Percentiles rank a stretch among this genome's conserved stretches.
Evolutionary conservation across 2,329 filamentous ascomycete genomes (phyloP).

Genomic region (Nannizziopsis arthrosporioides): DNA sequence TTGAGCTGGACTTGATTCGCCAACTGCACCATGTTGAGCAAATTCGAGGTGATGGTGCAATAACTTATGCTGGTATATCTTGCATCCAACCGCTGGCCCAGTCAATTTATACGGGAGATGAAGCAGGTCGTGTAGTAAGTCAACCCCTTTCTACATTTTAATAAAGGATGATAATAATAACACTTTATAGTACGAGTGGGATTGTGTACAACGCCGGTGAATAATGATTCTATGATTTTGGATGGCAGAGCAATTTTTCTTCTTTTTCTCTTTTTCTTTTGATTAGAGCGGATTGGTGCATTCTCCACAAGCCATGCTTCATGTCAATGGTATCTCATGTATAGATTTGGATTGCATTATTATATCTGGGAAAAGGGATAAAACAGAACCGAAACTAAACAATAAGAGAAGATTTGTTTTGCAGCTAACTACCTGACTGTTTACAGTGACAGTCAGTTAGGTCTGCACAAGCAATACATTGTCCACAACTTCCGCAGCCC

Average conservation of each 20-base stretch:
- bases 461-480: too few species aligned
- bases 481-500: too few species aligned
- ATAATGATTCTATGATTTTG: neutral
- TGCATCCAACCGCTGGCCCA: constrained; percentile 75
- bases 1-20: constrained; percentile 67
- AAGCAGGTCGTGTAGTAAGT: constrained; percentile 79
- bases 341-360: too few species aligned
- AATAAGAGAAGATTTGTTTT: too few species aligned
- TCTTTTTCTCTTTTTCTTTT: too few species aligned
- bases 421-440: too few species aligned
- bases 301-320: neutral
- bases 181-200: constrained; percentile 44
- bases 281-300: neutral
- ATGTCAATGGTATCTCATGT: neutral
- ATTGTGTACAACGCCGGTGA: constrained; percentile 42
- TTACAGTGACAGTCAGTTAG: too few species aligned
- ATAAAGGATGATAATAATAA: constrained; percentile 1
- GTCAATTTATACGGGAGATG: constrained; percentile 85
- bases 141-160: neutral
- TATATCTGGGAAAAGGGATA: too few species aligned
- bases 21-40: constrained; percentile 68
- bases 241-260: neutral
- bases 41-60: constrained; percentile 48
- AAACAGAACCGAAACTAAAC: too few species aligned
- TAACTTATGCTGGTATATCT: constrained; percentile 58